These are phyloP conservation scores for Actinidia arguta DNA, from an alignment of 179 eudicot species.

Conservation along the genomic window DNA sequence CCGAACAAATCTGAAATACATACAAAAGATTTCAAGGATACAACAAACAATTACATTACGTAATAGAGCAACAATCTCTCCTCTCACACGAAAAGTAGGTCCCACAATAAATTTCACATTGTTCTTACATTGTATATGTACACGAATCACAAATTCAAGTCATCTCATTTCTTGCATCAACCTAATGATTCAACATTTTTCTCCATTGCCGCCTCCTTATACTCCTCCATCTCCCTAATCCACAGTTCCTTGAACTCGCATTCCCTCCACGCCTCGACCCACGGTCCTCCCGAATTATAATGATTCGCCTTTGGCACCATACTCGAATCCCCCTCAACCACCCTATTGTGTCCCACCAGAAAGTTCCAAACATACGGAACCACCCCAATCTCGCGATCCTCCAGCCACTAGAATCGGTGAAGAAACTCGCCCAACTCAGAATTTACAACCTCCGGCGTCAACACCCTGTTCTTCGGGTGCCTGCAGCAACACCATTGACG, in stretches of 20 bases:
- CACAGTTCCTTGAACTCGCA: slow-evolving; percentile 93
- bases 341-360: slow-evolving; percentile 90
- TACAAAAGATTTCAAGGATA: no score
- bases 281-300: slow-evolving; percentile 95
- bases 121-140: no score
- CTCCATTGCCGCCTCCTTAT: slow-evolving; percentile 37
- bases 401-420: slow-evolving; percentile 93
- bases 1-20: no score
- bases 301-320: slow-evolving; percentile 85
- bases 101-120: no score
- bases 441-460: slow-evolving; percentile 80
- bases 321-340: slow-evolving; percentile 57
- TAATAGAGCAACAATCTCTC: no score
- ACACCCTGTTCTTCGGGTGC: slow-evolving; percentile 70
- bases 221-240: slow-evolving; percentile 83
- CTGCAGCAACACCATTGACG: slow-evolving; percentile 94
- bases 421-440: slow-evolving; percentile 74
- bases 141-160: no score
- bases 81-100: no score
- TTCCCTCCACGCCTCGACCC: slow-evolving; percentile 95
- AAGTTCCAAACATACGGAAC: slow-evolving; percentile 97
- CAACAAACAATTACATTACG: no score
- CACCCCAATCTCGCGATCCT: slow-evolving; percentile 86
- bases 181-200: slow-evolving; percentile 24
- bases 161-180: background rate